phyloP scores from a whole-genome alignment of 768 basidiomycete species.

The Mycena latifolia region DNA sequence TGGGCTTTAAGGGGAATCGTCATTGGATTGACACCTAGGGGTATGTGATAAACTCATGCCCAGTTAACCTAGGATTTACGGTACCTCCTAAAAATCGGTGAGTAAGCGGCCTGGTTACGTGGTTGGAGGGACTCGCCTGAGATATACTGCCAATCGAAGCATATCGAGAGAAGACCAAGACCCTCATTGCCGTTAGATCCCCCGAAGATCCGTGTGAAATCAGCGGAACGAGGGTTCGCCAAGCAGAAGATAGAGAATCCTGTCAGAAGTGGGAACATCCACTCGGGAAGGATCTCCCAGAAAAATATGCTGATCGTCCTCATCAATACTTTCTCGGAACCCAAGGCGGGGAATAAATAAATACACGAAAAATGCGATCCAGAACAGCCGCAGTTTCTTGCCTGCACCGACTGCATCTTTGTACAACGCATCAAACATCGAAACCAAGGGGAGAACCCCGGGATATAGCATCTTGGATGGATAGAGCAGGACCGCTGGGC shows the following conservation, averaged over 20 bases:
- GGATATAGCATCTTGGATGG: constrained; percentile 68
- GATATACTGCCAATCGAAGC: constrained; percentile 75
- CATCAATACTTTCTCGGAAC: not conserved
- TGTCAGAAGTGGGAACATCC: constrained; percentile 73
- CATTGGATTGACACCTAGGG: constrained; percentile 57
- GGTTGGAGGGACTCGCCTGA: constrained; percentile 44
- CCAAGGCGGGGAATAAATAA: constrained; percentile 45
- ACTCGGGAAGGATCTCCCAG: constrained; percentile 64
- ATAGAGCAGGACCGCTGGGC: constrained; percentile 59
- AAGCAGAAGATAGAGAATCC: constrained; percentile 71
- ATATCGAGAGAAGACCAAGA: constrained; percentile 67
- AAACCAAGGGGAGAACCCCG: constrained; percentile 57
- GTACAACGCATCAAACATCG: constrained; percentile 64
- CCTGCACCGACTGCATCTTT: constrained; percentile 51
- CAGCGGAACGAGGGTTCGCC: constrained; percentile 57
- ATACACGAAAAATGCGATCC: constrained; percentile 58
- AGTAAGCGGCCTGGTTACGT: not conserved
- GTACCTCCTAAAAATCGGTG: constrained; percentile 16
- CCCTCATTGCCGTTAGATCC: constrained; percentile 75
- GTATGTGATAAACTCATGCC: not conserved
- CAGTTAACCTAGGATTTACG: no score
- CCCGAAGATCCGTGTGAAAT: constrained; percentile 72
- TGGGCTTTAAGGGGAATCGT: constrained; percentile 66
- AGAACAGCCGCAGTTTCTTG: constrained; percentile 63
- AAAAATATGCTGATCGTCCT: constrained; percentile 52